Evolutionary conservation across 345 rosid genomes (phyloP).

Genomic region (Populus pruinosa): DNA sequence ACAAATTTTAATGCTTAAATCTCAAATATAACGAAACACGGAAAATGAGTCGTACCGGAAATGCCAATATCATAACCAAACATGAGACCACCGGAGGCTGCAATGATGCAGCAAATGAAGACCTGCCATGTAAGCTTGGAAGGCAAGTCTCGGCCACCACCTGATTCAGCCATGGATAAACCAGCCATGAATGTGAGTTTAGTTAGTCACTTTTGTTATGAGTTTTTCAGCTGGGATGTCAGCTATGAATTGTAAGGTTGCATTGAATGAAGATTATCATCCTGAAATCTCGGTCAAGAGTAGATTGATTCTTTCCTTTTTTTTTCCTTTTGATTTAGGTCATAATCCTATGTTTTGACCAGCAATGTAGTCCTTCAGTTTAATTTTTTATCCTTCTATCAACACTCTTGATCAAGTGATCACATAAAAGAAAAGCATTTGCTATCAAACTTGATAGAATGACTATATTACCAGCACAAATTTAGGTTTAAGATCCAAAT

Average conservation of each 20-base stretch:
- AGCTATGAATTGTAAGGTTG: background rate
- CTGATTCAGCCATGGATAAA: constrained; percentile 19
- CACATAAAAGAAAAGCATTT: too few species aligned
- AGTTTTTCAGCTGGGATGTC: background rate
- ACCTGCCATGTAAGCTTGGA: constrained; percentile 47
- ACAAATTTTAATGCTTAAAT: background rate
- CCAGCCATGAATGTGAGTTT: constrained; percentile 27
- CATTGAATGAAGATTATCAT: background rate
- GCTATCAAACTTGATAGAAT: too few species aligned
- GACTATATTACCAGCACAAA: too few species aligned
- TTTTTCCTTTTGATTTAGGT: too few species aligned
- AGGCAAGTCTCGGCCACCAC: constrained; percentile 17
- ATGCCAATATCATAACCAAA: constrained; percentile 63
- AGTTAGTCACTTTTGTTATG: background rate
- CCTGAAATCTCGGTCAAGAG: too few species aligned
- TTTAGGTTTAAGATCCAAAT: too few species aligned
- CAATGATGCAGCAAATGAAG: constrained; percentile 39
- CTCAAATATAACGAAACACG: background rate
- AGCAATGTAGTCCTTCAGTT: too few species aligned
- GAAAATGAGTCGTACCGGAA: constrained; percentile 28
- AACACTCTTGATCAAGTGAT: too few species aligned
- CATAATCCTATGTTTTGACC: too few species aligned
- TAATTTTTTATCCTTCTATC: too few species aligned
- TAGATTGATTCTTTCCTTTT: too few species aligned
- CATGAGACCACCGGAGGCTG: constrained; percentile 61